phyloP scores from a whole-genome alignment of 306 rosid genomes.

The Sicyos baderoa region DNA sequence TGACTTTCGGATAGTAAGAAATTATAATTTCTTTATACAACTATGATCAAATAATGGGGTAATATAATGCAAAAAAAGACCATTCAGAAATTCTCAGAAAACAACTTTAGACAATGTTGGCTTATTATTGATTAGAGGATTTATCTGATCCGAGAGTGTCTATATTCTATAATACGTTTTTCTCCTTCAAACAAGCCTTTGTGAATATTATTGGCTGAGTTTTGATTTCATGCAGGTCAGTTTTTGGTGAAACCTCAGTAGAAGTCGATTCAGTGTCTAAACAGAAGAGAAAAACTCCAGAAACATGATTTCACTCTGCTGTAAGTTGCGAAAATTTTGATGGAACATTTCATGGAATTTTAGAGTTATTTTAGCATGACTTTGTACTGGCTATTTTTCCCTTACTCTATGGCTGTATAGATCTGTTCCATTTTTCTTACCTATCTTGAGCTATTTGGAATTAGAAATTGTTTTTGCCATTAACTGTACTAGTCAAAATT shows the following conservation, averaged over 20 bases:
- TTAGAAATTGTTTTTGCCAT: neutral
- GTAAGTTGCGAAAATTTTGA: neutral
- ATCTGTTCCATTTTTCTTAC: too few species aligned
- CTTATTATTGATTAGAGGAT: neutral
- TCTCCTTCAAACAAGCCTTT: neutral
- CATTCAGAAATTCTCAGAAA: neutral
- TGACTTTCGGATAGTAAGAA: neutral
- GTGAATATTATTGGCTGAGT: neutral
- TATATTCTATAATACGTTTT: neutral
- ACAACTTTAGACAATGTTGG: neutral
- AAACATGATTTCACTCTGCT: slow-evolving; percentile 21
- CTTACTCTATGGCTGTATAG: neutral
- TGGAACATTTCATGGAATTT: neutral
- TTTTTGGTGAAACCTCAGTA: slow-evolving; percentile 60
- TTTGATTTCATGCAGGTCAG: slow-evolving; percentile 47
- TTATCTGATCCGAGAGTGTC: neutral
- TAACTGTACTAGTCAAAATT: neutral
- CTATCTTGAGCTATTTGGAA: neutral
- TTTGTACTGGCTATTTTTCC: neutral
- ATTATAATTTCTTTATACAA: neutral
- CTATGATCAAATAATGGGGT: neutral
- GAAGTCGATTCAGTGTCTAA: slow-evolving; percentile 36
- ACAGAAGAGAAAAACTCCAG: slow-evolving; percentile 55
- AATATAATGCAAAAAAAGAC: neutral
- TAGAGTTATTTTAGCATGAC: neutral